phyloP scores from a whole-genome alignment of 1,284 basidiomycete genomes.

The Marasmius oreades region DNA sequence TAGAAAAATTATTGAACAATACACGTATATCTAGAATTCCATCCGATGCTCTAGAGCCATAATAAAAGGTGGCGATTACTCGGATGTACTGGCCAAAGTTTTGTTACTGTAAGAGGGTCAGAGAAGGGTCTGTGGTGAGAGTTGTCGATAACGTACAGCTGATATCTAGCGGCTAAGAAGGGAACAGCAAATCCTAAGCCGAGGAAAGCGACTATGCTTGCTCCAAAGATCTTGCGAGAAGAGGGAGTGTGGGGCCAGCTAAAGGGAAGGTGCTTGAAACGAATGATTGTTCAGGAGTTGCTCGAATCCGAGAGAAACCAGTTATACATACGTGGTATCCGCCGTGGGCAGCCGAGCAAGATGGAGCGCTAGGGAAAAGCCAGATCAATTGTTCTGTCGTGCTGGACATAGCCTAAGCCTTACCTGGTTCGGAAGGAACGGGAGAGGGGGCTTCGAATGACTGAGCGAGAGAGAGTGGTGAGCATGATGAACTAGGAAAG shows the following conservation, averaged over 20 bases:
- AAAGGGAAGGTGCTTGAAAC: slow-evolving; percentile 66
- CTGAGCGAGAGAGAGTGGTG: background rate
- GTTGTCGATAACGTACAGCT: slow-evolving; percentile 51
- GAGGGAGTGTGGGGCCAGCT: slow-evolving; percentile 49
- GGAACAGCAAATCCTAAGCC: slow-evolving; percentile 62
- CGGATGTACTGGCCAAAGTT: slow-evolving; percentile 23
- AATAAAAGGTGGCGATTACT: no score
- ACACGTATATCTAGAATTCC: background rate
- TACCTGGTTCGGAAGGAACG: slow-evolving; percentile 3
- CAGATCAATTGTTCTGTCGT: background rate
- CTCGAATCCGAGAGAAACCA: no score
- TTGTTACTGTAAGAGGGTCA: slow-evolving; percentile 29
- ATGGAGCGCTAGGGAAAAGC: background rate
- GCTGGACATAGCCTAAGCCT: background rate
- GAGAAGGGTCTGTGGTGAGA: slow-evolving; percentile 2
- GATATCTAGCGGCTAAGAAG: slow-evolving; percentile 57
- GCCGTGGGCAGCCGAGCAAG: slow-evolving; percentile 35
- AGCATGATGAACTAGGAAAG: background rate
- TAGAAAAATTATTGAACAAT: background rate
- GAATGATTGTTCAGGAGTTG: no score
- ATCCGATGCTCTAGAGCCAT: background rate
- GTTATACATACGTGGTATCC: slow-evolving; percentile 56
- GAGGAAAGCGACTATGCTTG: slow-evolving; percentile 39
- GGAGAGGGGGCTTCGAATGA: background rate
- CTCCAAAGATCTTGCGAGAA: slow-evolving; percentile 46